phyloP scores from a whole-genome alignment of 1,139 yeast species.

The Yamadazyma trypodendri region DNA sequence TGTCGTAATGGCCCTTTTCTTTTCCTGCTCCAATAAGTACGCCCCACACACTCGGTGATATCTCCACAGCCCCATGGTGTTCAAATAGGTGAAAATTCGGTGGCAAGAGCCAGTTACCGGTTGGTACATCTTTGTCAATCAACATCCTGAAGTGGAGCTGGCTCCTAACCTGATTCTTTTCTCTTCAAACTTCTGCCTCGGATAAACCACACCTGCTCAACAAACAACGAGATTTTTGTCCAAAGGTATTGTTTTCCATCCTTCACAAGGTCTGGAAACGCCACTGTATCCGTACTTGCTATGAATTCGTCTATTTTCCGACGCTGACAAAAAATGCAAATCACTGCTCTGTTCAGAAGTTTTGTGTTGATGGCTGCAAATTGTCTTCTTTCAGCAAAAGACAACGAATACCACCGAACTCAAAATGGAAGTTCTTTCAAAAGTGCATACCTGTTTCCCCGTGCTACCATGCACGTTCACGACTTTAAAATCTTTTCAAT shows the following conservation, averaged over 20 bases:
- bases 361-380: slow-evolving; percentile 55
- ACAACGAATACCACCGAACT: slow-evolving; percentile 54
- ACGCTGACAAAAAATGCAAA: slow-evolving; percentile 47
- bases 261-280: too few species aligned
- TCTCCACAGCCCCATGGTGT: too few species aligned
- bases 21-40: too few species aligned
- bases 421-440: slow-evolving; percentile 50
- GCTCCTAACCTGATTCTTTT: slow-evolving; percentile 53
- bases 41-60: too few species aligned
- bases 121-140: slow-evolving; percentile 32
- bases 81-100: too few species aligned
- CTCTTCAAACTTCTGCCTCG: slow-evolving; percentile 35
- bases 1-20: too few species aligned
- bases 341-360: slow-evolving; percentile 42
- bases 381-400: slow-evolving; percentile 45
- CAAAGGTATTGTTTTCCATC: too few species aligned
- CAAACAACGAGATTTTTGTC: too few species aligned
- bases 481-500: too few species aligned
- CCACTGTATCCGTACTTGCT: too few species aligned
- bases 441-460: slow-evolving; percentile 44
- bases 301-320: slow-evolving; percentile 22
- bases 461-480: slow-evolving; percentile 45
- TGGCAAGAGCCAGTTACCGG: too few species aligned
- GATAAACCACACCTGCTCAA: too few species aligned
- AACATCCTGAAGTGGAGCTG: slow-evolving; percentile 57